These are phyloP conservation scores for Carex pumila DNA, from an alignment of 176 grass and related monocot species.

Conservation along the genomic window DNA sequence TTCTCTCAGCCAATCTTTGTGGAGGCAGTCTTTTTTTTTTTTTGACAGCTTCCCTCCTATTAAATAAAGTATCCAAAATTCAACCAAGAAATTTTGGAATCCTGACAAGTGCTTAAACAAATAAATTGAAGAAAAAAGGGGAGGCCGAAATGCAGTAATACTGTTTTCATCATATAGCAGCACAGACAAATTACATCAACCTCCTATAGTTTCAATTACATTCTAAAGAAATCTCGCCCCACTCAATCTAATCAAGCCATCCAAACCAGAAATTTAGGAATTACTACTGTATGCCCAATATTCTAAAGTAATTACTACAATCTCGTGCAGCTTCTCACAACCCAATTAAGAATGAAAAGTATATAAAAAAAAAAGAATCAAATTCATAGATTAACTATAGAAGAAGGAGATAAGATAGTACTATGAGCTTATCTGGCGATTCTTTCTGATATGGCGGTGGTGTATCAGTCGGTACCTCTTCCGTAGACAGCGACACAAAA, in stretches of 20 bases:
- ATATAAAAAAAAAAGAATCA: constrained; percentile 13
- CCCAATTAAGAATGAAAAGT: not conserved
- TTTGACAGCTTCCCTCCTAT: too few species aligned
- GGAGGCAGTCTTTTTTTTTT: too few species aligned
- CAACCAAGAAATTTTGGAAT: too few species aligned
- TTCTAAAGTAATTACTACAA: not conserved
- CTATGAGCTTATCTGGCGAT: constrained; percentile 54
- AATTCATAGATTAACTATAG: constrained; percentile 23
- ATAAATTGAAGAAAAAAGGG: too few species aligned
- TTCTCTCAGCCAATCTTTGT: too few species aligned
- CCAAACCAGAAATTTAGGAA: not conserved
- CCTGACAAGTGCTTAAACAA: too few species aligned
- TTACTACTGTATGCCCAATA: constrained; percentile 2
- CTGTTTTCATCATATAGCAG: too few species aligned
- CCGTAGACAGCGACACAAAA: constrained; percentile 61
- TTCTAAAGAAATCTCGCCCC: not conserved
- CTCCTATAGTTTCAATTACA: too few species aligned
- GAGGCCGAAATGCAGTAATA: too few species aligned
- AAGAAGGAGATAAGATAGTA: constrained; percentile 18
- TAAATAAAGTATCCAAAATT: too few species aligned
- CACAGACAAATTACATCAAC: too few species aligned
- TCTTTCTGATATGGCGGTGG: constrained; percentile 37
- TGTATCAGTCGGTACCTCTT: constrained; percentile 46
- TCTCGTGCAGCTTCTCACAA: not conserved
- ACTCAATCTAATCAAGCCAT: constrained; percentile 10